Evolutionary conservation across 257 asterid genomes (phyloP).

Genomic region (Cruciata laevipes): DNA sequence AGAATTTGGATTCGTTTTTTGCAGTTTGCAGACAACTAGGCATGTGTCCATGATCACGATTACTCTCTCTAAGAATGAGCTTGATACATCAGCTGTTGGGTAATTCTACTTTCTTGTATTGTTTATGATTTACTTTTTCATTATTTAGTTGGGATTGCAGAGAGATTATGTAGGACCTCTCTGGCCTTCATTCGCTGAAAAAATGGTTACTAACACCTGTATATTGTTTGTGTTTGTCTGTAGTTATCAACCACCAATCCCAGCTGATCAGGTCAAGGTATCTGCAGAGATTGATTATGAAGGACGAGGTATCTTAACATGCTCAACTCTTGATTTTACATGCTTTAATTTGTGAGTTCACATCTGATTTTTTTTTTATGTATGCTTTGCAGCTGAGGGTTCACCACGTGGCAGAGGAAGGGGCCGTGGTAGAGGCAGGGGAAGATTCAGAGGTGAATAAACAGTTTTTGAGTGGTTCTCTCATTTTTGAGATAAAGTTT

Average conservation of each 20-base stretch:
- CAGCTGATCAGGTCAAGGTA: slow-evolving; percentile 89
- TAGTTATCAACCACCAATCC: slow-evolving; percentile 87
- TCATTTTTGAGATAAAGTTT: background rate
- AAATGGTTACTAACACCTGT: background rate
- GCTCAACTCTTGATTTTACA: slow-evolving; percentile 5
- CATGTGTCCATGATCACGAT: slow-evolving; percentile 88
- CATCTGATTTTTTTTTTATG: background rate
- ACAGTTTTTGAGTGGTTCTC: background rate
- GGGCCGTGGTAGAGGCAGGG: slow-evolving; percentile 87
- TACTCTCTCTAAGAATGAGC: slow-evolving; percentile 66
- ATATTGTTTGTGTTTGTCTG: slow-evolving; percentile 13
- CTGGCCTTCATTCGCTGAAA: background rate
- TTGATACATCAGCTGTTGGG: slow-evolving; percentile 68
- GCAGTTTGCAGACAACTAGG: slow-evolving; percentile 85
- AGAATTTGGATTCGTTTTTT: slow-evolving; percentile 13
- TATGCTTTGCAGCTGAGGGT: slow-evolving; percentile 36
- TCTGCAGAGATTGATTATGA: slow-evolving; percentile 62
- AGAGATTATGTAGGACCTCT: too few species aligned
- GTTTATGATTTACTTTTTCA: background rate
- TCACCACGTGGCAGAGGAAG: slow-evolving; percentile 75
- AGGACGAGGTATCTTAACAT: slow-evolving; percentile 46
- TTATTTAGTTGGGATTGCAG: background rate
- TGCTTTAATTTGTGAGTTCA: background rate
- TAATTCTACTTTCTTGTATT: slow-evolving; percentile 27
- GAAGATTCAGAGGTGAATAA: slow-evolving; percentile 58